phyloP scores from a whole-genome alignment of 495 filamentous ascomycete genomes.

The Choiromyces venosus region DNA sequence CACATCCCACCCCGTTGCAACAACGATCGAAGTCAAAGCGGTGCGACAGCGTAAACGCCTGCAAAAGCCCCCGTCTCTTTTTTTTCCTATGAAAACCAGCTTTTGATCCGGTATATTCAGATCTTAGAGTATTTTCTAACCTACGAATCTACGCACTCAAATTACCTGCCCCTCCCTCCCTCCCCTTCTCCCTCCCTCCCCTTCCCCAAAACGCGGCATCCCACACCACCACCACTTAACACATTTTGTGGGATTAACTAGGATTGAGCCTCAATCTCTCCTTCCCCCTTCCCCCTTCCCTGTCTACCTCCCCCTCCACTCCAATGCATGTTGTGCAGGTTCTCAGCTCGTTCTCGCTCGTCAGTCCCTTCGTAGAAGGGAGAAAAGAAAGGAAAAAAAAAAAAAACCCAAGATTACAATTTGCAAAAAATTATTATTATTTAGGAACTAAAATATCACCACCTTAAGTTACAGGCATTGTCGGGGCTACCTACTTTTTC shows the following conservation, averaged over 20 bases:
- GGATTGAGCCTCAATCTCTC: background rate
- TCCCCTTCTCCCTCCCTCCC: too few relatives aligned
- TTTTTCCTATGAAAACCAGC: background rate
- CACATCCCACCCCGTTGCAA: background rate
- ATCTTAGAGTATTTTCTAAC: background rate
- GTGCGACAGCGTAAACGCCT: too few relatives aligned
- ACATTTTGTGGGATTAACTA: background rate
- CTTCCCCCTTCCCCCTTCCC: background rate
- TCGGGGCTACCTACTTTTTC: background rate
- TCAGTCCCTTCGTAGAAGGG: too few relatives aligned
- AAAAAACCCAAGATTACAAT: background rate
- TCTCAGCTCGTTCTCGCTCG: background rate
- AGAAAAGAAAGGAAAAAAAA: constrained; percentile 6
- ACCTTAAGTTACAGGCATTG: too few relatives aligned
- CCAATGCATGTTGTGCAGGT: background rate
- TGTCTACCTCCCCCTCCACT: background rate
- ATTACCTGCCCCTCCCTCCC: background rate
- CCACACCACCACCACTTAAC: background rate
- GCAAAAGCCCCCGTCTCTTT: too few relatives aligned
- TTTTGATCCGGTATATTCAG: too few relatives aligned
- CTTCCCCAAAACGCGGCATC: background rate
- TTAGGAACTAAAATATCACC: background rate
- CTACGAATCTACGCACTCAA: background rate
- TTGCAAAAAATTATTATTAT: background rate
- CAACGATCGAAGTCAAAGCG: too few relatives aligned